Conservation (phyloP, 805 yeast species). For the Tetrapisispora namnaoensis region DNA sequence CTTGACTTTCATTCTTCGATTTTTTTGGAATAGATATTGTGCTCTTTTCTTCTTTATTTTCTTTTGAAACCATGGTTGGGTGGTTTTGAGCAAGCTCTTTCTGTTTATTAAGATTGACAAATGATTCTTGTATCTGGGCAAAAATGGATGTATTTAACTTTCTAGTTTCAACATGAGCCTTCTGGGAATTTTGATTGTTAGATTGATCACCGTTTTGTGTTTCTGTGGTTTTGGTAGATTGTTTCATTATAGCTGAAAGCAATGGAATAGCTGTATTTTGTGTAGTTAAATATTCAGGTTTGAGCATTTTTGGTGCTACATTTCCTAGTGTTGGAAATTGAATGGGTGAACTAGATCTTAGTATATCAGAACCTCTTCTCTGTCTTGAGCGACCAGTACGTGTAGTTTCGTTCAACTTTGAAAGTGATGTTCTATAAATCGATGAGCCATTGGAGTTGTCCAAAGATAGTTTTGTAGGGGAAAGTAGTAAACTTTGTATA, state of each 20-base stretch:
- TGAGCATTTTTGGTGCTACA: constrained; percentile 23
- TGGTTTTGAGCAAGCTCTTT: background rate
- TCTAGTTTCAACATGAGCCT: background rate
- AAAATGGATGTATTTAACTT: constrained; percentile 2
- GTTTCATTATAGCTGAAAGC: constrained; percentile 17
- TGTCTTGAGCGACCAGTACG: constrained; percentile 14
- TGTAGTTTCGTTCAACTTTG: constrained; percentile 23
- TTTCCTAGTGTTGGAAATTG: constrained; percentile 11
- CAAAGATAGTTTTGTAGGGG: constrained; percentile 24
- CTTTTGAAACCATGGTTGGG: background rate
- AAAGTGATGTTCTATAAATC: constrained; percentile 24
- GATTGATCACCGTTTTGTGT: background rate
- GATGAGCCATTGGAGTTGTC: constrained; percentile 8
- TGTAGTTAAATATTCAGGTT: constrained; percentile 15
- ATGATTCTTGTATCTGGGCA: constrained; percentile 1
- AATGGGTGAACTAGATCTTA: constrained; percentile 24
- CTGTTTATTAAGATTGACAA: background rate
- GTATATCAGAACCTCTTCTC: constrained; percentile 16
- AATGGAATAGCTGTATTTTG: constrained; percentile 12
- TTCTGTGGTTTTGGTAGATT: background rate
- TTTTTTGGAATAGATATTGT: background rate
- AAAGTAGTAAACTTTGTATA: constrained; percentile 15
- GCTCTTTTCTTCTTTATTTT: background rate
- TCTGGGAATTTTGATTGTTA: background rate
- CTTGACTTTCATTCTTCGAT: background rate